A percentile compares a stretch with the other conserved stretches of the same genome.
Evolutionary conservation across 2,329 filamentous ascomycete genomes (phyloP).

Genomic region (Colletotrichum echinochloae): DNA sequence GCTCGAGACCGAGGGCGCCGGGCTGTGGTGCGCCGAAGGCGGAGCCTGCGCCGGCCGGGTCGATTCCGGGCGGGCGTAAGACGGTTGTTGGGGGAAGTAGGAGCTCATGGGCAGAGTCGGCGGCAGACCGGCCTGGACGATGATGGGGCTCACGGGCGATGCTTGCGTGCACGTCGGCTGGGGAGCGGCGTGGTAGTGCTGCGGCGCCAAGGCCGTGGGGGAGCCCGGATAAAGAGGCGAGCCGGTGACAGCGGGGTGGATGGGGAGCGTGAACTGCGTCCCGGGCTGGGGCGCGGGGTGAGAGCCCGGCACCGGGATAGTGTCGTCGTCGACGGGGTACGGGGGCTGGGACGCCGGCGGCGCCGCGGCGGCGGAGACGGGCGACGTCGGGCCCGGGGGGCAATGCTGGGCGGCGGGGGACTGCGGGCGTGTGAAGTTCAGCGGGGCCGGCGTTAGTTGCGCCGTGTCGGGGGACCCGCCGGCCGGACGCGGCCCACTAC

Average conservation of each 20-base stretch:
- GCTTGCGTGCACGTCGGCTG: slow-evolving; percentile 6
- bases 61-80: slow-evolving; percentile 17
- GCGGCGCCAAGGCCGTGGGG: not conserved
- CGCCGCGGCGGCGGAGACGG: not conserved
- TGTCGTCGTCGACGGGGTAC: slow-evolving; percentile 14
- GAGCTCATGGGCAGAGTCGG: slow-evolving; percentile 26
- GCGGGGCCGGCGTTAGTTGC: slow-evolving; percentile 27
- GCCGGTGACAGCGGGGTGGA: slow-evolving; percentile 8
- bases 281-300: not conserved
- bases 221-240: slow-evolving; percentile 5
- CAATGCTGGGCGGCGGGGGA: not conserved
- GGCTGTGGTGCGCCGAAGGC: slow-evolving; percentile 17
- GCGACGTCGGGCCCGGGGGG: not conserved
- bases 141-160: slow-evolving; percentile 12
- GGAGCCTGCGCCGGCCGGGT: not conserved
- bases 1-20: slow-evolving; percentile 17
- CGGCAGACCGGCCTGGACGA: slow-evolving; percentile 23
- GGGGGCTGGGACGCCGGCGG: slow-evolving; percentile 5
- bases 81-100: slow-evolving; percentile 36
- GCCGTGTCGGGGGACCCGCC: not conserved
- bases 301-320: slow-evolving; percentile 11
- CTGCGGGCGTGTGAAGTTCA: slow-evolving; percentile 22
- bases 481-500: not conserved
- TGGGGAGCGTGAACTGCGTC: slow-evolving; percentile 14
- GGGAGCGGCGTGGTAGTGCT: not conserved